A percentile compares a stretch with the other conserved stretches of the same genome.
Conservation (phyloP, 192 early-diverging fungal species). For the Coemansia sp. region DNA sequence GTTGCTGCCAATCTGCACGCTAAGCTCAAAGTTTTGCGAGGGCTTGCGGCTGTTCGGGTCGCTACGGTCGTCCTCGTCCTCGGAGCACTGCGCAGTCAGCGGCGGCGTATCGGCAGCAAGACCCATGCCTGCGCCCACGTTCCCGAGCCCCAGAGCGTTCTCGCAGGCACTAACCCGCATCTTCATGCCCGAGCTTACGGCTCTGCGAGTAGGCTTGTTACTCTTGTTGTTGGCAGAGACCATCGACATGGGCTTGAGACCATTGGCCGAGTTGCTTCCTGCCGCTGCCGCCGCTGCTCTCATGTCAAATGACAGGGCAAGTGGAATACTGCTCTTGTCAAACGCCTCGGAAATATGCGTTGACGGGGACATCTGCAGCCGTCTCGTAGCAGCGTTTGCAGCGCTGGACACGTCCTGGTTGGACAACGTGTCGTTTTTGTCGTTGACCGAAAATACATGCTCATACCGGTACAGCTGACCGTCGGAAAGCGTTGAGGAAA, state of each 20-base stretch:
- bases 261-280: background rate
- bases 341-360: background rate
- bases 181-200: slow-evolving; percentile 8
- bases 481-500: slow-evolving; percentile 24
- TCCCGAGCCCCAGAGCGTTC: slow-evolving; percentile 29
- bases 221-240: slow-evolving; percentile 4
- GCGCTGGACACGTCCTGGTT: slow-evolving; percentile 9
- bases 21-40: slow-evolving; percentile 19
- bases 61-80: slow-evolving; percentile 44
- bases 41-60: slow-evolving; percentile 7
- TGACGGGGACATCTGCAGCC: background rate
- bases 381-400: background rate
- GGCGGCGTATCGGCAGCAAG: slow-evolving; percentile 25
- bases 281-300: slow-evolving; percentile 9
- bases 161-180: slow-evolving; percentile 33
- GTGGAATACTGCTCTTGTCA: slow-evolving; percentile 20
- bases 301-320: slow-evolving; percentile 17
- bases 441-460: slow-evolving; percentile 43
- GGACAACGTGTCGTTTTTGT: slow-evolving; percentile 9
- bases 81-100: slow-evolving; percentile 40
- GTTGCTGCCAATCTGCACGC: slow-evolving; percentile 10
- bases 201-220: background rate
- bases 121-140: slow-evolving; percentile 9
- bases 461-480: slow-evolving; percentile 31
- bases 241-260: slow-evolving; percentile 25